phyloP scores from a whole-genome alignment of 1,139 yeast species.

The Lodderomyces parapsilosis region DNA sequence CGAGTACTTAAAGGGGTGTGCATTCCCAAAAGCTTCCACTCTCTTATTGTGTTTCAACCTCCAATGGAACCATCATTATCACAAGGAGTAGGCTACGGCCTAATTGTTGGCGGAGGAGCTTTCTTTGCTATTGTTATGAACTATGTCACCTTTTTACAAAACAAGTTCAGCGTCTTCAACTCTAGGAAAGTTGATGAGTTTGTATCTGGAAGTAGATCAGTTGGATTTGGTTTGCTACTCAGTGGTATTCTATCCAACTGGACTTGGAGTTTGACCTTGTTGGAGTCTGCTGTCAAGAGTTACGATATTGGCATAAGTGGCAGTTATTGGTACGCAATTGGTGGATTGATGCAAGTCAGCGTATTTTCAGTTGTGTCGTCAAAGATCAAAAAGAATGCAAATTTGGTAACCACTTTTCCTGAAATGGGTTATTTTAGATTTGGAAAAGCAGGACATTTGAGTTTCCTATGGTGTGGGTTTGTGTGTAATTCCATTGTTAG shows the following conservation, averaged over 20 bases:
- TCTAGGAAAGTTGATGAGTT: slow-evolving; percentile 34
- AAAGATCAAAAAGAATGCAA: slow-evolving; percentile 37
- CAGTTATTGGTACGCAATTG: slow-evolving; percentile 32
- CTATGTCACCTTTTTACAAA: slow-evolving; percentile 28
- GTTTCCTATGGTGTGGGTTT: slow-evolving; percentile 36
- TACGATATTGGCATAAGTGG: slow-evolving; percentile 24
- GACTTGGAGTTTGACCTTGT: slow-evolving; percentile 38
- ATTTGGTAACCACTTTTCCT: slow-evolving; percentile 38
- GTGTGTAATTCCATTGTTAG: slow-evolving; percentile 38
- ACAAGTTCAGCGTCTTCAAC: slow-evolving; percentile 24
- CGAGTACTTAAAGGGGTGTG: background rate
- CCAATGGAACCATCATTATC: slow-evolving; percentile 28
- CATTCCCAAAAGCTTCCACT: background rate
- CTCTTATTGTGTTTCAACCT: background rate
- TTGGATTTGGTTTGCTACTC: slow-evolving; percentile 31
- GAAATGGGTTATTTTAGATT: slow-evolving; percentile 38
- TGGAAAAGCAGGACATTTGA: slow-evolving; percentile 36
- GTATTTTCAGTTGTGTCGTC: slow-evolving; percentile 37
- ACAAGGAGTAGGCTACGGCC: slow-evolving; percentile 37
- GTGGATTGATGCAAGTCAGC: slow-evolving; percentile 35
- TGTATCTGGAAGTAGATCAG: slow-evolving; percentile 34
- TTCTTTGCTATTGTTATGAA: slow-evolving; percentile 34
- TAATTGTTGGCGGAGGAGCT: slow-evolving; percentile 34
- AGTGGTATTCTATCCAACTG: slow-evolving; percentile 36
- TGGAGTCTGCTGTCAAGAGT: slow-evolving; percentile 15